Evolutionary conservation across 768 basidiomycete species (phyloP), one percentile per base, ranked within the genome.

Genomic region (Mycena chlorophos): DNA sequence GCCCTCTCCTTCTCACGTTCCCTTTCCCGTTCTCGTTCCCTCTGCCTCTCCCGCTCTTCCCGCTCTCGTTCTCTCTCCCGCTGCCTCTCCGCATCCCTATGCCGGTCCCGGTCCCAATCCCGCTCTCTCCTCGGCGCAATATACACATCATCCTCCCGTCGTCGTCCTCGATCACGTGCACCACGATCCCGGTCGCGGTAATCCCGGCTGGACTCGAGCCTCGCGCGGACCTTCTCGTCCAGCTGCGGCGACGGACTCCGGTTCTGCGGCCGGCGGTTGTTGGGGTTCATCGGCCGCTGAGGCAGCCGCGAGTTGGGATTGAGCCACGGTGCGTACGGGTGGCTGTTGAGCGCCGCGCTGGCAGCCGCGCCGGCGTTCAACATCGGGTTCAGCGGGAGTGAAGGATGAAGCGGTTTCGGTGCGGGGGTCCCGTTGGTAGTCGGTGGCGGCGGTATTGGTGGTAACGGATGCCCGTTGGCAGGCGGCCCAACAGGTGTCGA

Each of bases 71-170:
- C 63, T 26, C 61, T 27, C 61, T 48, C 52, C 51, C 49, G 54
- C 52, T 62, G 67, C 38, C 56, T 49, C 25, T 65, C 67, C 60
- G 68, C 67, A 49, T 72, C 72, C 56, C 73, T 72, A 61, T 72
- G 55, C 54, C 19, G 55, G 50, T 39, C 52, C 14, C 49, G 34
- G 28, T 54, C 56, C 63, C 60, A 63, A 22, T 51, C 58, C 52
- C 50, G 22, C 17, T 62, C 63, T 23, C 55, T 47, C 6, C 56
- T 47, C 19, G 52, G 28, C 22, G 55, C 29, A 31, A 58, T 43
- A 37, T 57, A 45, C 20, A 39, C 46, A 48, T 54, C 37, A 37
- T 52, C 16, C 19, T 42, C 17, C 37, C 26, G 23, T 56, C 43
- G 42, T 39, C 45, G 45, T 25, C 45, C 13, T 19, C 55, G 39